Percentiles rank a stretch among this genome's conserved stretches.
These are phyloP conservation scores for Arthrinium phaeospermum DNA, from an alignment of 2,329 filamentous ascomycete species.

Conservation along the genomic window DNA sequence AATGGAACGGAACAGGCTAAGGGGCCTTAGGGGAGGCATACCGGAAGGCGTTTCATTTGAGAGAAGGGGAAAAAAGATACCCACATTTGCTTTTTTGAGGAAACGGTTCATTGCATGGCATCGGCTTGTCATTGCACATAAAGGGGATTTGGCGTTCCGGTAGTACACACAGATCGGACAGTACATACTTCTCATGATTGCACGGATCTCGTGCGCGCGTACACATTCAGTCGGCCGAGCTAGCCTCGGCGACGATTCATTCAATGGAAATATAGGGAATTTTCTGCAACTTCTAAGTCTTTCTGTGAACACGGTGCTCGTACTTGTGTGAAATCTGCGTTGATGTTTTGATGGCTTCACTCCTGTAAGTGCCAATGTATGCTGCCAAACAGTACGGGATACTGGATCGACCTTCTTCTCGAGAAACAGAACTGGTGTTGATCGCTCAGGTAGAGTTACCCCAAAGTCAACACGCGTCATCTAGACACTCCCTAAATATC, in stretches of 20 bases:
- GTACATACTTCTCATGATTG: neutral
- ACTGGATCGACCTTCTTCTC: neutral
- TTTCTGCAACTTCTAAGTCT: neutral
- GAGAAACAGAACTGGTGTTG: neutral
- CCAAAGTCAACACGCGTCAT: neutral
- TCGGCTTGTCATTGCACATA: slow-evolving; percentile 12
- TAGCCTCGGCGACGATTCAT: neutral
- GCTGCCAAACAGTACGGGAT: too few species aligned
- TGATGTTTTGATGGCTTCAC: neutral
- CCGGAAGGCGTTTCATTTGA: slow-evolving; percentile 7
- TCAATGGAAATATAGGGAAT: slow-evolving; percentile 12
- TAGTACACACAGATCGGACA: neutral
- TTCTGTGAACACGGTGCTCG: neutral
- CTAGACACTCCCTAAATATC: neutral
- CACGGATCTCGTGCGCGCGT: neutral
- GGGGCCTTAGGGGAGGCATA: slow-evolving; percentile 2
- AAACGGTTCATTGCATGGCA: neutral
- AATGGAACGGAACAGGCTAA: neutral
- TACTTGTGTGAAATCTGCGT: neutral
- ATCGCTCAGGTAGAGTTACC: neutral
- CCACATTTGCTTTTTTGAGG: slow-evolving; percentile 1
- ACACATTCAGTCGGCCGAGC: neutral
- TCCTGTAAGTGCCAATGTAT: too few species aligned
- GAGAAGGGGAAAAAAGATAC: neutral
- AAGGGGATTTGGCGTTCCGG: neutral